These are phyloP conservation scores for Diaporthe batatas DNA, from an alignment of 2,329 filamentous ascomycete genomes.

Conservation along the genomic window DNA sequence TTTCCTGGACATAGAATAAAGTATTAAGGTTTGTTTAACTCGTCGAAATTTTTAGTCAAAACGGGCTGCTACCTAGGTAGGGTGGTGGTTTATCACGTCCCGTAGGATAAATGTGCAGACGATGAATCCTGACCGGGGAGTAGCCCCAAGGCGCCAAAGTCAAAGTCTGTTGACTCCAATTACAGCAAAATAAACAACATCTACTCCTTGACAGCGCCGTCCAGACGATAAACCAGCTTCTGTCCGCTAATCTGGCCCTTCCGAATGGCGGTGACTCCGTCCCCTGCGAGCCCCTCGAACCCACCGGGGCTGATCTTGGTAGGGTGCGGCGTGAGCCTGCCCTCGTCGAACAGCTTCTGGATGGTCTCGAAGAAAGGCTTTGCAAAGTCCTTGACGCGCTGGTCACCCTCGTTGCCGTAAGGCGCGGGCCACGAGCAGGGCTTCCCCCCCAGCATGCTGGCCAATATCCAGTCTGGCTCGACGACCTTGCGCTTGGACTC, in stretches of 20 bases:
- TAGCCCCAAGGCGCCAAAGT: neutral
- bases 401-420: conserved; percentile 22
- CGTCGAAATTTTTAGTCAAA: too few relatives aligned
- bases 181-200: neutral
- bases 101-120: neutral
- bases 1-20: too few relatives aligned
- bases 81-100: neutral
- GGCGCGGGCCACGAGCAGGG: conserved; percentile 22
- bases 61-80: neutral
- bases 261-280: conserved; percentile 12
- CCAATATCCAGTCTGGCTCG: conserved; percentile 29
- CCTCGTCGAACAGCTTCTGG: conserved; percentile 24
- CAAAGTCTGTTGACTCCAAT: neutral
- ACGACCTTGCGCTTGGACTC: conserved; percentile 29
- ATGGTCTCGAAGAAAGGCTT: conserved; percentile 30
- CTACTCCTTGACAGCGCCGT: conserved; percentile 3
- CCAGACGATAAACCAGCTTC: conserved; percentile 24
- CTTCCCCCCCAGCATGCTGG: conserved; percentile 25
- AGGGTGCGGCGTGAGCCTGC: conserved; percentile 15
- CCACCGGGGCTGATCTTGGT: conserved; percentile 29
- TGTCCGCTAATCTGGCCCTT: conserved; percentile 19
- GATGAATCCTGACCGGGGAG: too few relatives aligned
- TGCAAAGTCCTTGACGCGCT: conserved; percentile 16
- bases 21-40: too few relatives aligned
- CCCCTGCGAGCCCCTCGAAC: conserved; percentile 8